Conservation (phyloP, 768 basidiomycete genomes). For the Amanita polypyramis region DNA sequence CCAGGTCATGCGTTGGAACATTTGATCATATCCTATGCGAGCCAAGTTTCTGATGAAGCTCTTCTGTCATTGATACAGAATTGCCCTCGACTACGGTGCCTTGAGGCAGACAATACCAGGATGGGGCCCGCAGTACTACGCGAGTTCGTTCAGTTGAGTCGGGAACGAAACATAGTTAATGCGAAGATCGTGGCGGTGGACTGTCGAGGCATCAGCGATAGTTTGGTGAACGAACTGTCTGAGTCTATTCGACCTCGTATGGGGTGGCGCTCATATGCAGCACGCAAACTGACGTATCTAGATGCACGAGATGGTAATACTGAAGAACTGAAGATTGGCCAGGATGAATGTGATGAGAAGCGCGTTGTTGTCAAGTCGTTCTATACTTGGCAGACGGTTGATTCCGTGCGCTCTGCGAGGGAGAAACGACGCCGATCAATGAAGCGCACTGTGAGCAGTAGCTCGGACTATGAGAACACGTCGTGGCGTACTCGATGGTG, state of each 20-base stretch:
- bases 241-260: conserved; percentile 50
- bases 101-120: conserved; percentile 79
- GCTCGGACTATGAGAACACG: conserved; percentile 19
- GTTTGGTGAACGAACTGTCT: conserved; percentile 49
- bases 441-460: conserved; percentile 31
- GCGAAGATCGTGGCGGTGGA: conserved; percentile 64
- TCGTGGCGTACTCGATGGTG: conserved; percentile 34
- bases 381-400: conserved; percentile 80
- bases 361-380: conserved; percentile 77
- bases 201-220: conserved; percentile 61
- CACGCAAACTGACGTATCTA: conserved; percentile 57
- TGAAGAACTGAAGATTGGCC: conserved; percentile 55
- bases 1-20: conserved; percentile 66
- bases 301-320: conserved; percentile 57
- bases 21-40: conserved; percentile 58
- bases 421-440: conserved; percentile 53
- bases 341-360: conserved; percentile 72
- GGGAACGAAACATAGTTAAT: conserved; percentile 34
- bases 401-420: conserved; percentile 55
- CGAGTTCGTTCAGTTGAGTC: conserved; percentile 53
- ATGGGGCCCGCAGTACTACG: conserved; percentile 48
- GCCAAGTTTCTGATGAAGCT: conserved; percentile 52
- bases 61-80: conserved; percentile 51
- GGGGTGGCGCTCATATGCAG: conserved; percentile 70
- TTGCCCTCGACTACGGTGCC: conserved; percentile 49